Percentiles rank a stretch among this genome's conserved stretches.
Evolutionary conservation across 352 stramenopile genomes (phyloP).

Genomic region (Phytophthora cryptogea): DNA sequence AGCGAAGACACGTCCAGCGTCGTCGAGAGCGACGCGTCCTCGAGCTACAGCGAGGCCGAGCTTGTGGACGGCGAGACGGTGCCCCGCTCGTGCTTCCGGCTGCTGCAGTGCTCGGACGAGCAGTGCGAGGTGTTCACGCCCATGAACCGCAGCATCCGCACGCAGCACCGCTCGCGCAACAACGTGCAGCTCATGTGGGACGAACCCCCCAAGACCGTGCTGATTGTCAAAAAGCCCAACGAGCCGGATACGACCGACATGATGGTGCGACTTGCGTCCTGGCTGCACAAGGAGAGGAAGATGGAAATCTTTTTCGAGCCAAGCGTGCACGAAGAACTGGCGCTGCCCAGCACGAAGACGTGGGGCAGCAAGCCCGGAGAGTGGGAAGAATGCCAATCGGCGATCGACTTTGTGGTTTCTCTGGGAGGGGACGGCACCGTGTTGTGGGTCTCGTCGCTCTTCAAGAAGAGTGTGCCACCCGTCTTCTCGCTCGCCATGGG

Average conservation of each 20-base stretch:
- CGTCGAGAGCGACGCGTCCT: conserved; percentile 50
- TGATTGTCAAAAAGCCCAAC: conserved; percentile 91
- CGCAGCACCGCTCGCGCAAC: conserved; percentile 83
- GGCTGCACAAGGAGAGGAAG: conserved; percentile 77
- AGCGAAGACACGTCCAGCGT: conserved; percentile 65
- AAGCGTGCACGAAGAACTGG: conserved; percentile 67
- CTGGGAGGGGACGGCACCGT: conserved; percentile 95
- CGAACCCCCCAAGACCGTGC: conserved; percentile 73
- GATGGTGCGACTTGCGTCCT: conserved; percentile 64
- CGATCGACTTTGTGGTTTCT: conserved; percentile 93
- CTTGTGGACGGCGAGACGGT: conserved; percentile 30
- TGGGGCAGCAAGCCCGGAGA: conserved; percentile 60
- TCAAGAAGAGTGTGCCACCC: conserved; percentile 92
- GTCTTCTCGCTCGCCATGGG: conserved; percentile 96
- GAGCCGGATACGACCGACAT: conserved; percentile 77
- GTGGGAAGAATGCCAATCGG: conserved; percentile 71
- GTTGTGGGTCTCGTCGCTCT: conserved; percentile 89
- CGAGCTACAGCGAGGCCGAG: conserved; percentile 49
- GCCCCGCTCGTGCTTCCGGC: conserved; percentile 67
- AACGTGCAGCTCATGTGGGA: conserved; percentile 92
- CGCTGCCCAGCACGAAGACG: conserved; percentile 58
- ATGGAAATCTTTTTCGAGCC: conserved; percentile 80
- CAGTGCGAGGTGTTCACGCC: conserved; percentile 89
- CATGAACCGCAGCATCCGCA: conserved; percentile 87
- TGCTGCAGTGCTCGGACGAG: conserved; percentile 88